Conservation (phyloP, 108 stramenopile species). For the Conticribra guillardii region DNA sequence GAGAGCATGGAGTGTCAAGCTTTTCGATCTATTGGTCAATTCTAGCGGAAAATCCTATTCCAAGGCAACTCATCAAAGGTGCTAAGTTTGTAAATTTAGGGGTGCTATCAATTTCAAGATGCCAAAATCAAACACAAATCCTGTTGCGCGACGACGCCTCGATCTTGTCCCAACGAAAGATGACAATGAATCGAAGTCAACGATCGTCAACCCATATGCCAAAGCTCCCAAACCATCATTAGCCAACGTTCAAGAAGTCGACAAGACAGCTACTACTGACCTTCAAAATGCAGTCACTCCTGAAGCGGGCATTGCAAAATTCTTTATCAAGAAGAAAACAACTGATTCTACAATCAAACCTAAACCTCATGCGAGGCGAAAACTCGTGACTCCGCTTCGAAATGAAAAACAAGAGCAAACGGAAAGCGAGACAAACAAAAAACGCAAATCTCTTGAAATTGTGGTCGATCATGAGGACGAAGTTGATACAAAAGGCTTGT, state of each 20-base stretch:
- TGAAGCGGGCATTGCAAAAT: constrained; percentile 34
- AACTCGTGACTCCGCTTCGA: constrained; percentile 28
- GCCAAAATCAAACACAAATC: too few relatives aligned
- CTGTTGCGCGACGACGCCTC: constrained; percentile 12
- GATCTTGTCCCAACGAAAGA: background rate
- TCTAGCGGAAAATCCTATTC: too few relatives aligned
- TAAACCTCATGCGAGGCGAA: constrained; percentile 32
- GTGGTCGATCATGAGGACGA: background rate
- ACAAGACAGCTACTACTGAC: background rate
- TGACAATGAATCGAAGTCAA: background rate
- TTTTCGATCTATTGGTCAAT: too few relatives aligned
- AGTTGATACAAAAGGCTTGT: constrained; percentile 4
- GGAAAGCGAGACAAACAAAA: background rate
- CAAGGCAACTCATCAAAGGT: too few relatives aligned
- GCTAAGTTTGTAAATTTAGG: too few relatives aligned
- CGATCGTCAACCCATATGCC: background rate
- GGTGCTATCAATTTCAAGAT: too few relatives aligned
- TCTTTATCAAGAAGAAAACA: constrained; percentile 12
- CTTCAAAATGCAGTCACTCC: constrained; percentile 34
- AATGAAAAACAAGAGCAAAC: constrained; percentile 3
- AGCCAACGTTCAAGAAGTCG: background rate
- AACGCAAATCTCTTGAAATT: constrained; percentile 1
- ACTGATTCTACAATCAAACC: background rate
- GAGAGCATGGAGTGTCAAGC: too few relatives aligned
- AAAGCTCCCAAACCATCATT: background rate